These are phyloP conservation scores for Calonectria multiphialidica DNA, from an alignment of 2,329 filamentous ascomycete genomes.

Conservation along the genomic window DNA sequence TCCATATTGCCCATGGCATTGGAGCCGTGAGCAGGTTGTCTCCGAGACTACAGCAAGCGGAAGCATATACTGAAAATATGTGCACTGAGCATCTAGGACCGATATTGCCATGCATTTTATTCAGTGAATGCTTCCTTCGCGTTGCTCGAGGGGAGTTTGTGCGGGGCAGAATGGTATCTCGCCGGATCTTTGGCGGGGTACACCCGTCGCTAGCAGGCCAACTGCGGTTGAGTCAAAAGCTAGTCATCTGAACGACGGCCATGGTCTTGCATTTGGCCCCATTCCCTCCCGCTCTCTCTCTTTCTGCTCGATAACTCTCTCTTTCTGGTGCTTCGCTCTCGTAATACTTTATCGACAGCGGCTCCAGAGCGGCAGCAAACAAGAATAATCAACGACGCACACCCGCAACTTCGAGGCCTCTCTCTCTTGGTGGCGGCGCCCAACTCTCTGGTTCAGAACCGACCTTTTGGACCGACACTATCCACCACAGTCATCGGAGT, in stretches of 20 bases:
- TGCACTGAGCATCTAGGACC: too few species aligned
- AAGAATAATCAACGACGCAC: not conserved
- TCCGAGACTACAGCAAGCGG: too few species aligned
- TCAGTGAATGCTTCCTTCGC: not conserved
- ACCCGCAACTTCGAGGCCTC: not conserved
- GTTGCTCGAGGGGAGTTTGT: constrained; percentile 1
- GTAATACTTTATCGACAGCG: not conserved
- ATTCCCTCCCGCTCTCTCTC: not conserved
- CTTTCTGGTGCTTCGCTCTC: not conserved
- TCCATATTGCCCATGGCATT: too few species aligned
- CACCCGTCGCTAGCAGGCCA: constrained; percentile 10
- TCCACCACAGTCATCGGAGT: not conserved
- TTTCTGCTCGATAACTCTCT: not conserved
- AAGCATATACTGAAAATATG: not conserved
- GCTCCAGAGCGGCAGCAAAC: not conserved
- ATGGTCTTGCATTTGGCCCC: constrained; percentile 8
- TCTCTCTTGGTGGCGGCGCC: not conserved
- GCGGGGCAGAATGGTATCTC: constrained; percentile 23
- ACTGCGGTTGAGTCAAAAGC: constrained; percentile 23
- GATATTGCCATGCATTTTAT: not conserved
- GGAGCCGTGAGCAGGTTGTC: not conserved
- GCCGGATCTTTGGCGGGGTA: constrained; percentile 27
- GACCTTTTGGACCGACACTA: not conserved
- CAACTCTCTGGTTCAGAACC: not conserved
- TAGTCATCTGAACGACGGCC: constrained; percentile 12